A percentile compares a stretch with the other conserved stretches of the same genome.
phyloP scores from a whole-genome alignment of 2,329 filamentous ascomycete genomes.

The Cordyceps pruinosa region DNA sequence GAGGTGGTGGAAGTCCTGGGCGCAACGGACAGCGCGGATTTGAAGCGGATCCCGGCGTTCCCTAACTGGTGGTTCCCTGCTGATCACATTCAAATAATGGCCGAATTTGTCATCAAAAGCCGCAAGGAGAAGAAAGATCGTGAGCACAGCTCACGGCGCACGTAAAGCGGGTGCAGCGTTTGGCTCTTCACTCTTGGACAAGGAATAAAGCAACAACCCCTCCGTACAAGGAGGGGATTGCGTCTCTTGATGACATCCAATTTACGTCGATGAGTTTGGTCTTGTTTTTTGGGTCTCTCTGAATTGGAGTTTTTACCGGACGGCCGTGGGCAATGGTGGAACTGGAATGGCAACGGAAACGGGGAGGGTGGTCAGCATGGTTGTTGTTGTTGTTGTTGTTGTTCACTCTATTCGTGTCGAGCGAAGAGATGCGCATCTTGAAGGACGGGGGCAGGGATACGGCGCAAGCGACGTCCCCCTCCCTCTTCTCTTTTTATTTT shows the following conservation, averaged over 20 bases:
- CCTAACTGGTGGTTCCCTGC: constrained; percentile 92
- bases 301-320: constrained; percentile 10
- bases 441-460: neutral
- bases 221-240: neutral
- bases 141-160: constrained; percentile 34
- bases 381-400: neutral
- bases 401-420: constrained; percentile 5
- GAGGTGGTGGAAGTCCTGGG: constrained; percentile 80
- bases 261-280: constrained; percentile 3
- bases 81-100: constrained; percentile 84
- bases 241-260: constrained; percentile 5
- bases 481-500: neutral
- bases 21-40: constrained; percentile 77
- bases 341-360: constrained; percentile 2
- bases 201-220: neutral
- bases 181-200: neutral
- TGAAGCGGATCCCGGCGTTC: constrained; percentile 82
- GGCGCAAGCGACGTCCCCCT: neutral
- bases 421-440: neutral
- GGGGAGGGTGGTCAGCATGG: neutral
- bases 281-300: constrained; percentile 5
- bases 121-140: constrained; percentile 75
- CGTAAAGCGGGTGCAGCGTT: neutral
- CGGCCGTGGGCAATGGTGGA: neutral
- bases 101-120: constrained; percentile 82